Conservation (phyloP, 371 early-diverging fungal genomes). For the Zopfochytrium polystomum region DNA sequence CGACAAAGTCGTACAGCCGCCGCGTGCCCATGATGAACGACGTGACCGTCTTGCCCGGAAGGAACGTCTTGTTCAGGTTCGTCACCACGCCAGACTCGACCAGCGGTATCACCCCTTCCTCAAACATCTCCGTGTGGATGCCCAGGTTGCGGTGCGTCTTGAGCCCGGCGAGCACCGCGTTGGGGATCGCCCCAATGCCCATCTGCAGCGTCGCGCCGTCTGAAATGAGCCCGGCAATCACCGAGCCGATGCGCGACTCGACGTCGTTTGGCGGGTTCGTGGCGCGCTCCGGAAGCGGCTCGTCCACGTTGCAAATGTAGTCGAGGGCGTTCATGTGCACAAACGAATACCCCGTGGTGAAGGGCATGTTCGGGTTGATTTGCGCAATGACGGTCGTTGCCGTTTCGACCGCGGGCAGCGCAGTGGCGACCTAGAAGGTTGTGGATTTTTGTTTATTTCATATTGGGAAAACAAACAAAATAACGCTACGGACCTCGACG, state of each 20-base stretch:
- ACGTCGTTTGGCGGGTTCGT: constrained; percentile 15
- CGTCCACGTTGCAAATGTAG: constrained; percentile 38
- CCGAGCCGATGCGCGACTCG: constrained; percentile 43
- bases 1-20: constrained; percentile 41
- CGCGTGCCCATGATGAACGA: constrained; percentile 42
- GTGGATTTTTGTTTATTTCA: neutral
- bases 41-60: constrained; percentile 41
- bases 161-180: constrained; percentile 45
- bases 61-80: constrained; percentile 41
- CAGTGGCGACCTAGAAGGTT: constrained; percentile 28
- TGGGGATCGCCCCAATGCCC: constrained; percentile 52
- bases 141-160: constrained; percentile 46
- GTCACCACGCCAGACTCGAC: constrained; percentile 45
- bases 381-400: constrained; percentile 46
- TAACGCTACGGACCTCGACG: too few species aligned
- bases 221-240: constrained; percentile 39
- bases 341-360: constrained; percentile 41
- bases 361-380: constrained; percentile 45
- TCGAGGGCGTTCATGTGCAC: constrained; percentile 40
- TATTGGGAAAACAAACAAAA: constrained; percentile 1
- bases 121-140: constrained; percentile 53
- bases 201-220: constrained; percentile 53
- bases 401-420: constrained; percentile 42
- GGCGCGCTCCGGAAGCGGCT: constrained; percentile 29
- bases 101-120: constrained; percentile 47